A percentile compares a stretch with the other conserved stretches of the same genome.
Evolutionary conservation across 202 grass and related monocot genomes (phyloP).

Genomic region (Cymbopogon flexuosus): DNA sequence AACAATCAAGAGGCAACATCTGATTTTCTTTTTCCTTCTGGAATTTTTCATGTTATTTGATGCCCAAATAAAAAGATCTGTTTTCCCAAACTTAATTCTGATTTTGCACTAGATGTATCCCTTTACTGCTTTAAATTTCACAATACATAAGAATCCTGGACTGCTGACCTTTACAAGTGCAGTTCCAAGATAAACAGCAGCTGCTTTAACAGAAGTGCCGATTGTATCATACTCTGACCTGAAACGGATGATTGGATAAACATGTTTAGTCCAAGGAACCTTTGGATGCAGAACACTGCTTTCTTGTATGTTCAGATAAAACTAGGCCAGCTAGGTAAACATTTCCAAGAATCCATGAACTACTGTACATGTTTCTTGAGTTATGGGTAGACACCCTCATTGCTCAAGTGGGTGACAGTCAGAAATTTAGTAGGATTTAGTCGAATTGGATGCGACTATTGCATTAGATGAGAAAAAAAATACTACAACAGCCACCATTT

Average conservation of each 20-base stretch:
- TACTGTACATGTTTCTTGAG: not conserved
- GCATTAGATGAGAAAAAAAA: not conserved
- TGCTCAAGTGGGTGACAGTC: not conserved
- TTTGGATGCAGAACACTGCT: not conserved
- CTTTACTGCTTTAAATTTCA: constrained; percentile 8
- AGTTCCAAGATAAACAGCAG: constrained; percentile 83
- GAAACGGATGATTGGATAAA: constrained; percentile 26
- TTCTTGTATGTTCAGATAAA: constrained; percentile 17
- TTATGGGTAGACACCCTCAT: not conserved
- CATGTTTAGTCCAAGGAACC: not conserved
- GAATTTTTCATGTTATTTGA: not conserved
- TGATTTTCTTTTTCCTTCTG: not conserved
- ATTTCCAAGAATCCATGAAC: not conserved
- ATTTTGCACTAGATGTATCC: not conserved
- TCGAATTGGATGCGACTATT: not conserved
- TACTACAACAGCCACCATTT: too few species aligned
- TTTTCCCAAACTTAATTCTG: not conserved
- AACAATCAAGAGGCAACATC: not conserved
- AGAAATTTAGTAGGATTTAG: not conserved
- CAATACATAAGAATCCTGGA: not conserved
- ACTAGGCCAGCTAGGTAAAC: not conserved
- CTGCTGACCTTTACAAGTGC: constrained; percentile 76
- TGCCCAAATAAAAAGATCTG: not conserved
- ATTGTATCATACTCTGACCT: constrained; percentile 98
- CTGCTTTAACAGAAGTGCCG: constrained; percentile 77